Percentiles rank a stretch among this genome's conserved stretches.
phyloP scores from a whole-genome alignment of 164 flowering plant species.

The Tetrastigma voinierianum region DNA sequence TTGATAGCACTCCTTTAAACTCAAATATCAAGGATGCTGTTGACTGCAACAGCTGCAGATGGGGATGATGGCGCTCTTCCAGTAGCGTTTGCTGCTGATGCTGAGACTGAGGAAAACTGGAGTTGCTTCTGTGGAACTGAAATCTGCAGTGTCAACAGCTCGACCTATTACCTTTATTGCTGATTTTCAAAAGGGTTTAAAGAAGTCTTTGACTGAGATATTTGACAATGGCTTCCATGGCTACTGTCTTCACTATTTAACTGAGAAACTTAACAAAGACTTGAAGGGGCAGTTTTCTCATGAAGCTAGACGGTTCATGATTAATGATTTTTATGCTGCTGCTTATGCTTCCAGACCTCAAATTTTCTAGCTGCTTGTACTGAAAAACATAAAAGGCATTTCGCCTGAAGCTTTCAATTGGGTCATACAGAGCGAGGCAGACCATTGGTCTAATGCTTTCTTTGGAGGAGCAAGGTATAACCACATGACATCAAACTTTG shows the following conservation, averaged over 20 bases:
- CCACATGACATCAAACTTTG: constrained; percentile 59
- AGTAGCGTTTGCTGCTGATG: constrained; percentile 72
- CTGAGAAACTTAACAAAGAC: constrained; percentile 60
- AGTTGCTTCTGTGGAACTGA: constrained; percentile 63
- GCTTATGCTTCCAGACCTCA: constrained; percentile 55
- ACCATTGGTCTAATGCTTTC: constrained; percentile 78
- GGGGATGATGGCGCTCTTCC: constrained; percentile 78
- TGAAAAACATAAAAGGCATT: constrained; percentile 55
- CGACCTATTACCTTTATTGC: constrained; percentile 61
- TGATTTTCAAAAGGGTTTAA: constrained; percentile 57
- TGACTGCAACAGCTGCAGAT: constrained; percentile 69
- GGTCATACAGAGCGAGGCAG: constrained; percentile 63
- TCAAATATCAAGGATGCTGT: constrained; percentile 61
- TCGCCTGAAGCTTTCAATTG: constrained; percentile 68
- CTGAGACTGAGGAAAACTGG: constrained; percentile 71
- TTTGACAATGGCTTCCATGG: constrained; percentile 53
- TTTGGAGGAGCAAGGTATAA: constrained; percentile 66
- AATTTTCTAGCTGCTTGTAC: constrained; percentile 40
- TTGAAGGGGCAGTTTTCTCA: constrained; percentile 61
- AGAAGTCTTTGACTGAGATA: constrained; percentile 43
- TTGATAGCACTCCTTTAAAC: constrained; percentile 55
- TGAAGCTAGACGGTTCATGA: constrained; percentile 67
- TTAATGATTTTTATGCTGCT: constrained; percentile 64
- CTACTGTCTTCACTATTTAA: constrained; percentile 58
- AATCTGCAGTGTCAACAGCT: constrained; percentile 36